phyloP scores from a whole-genome alignment of 1,284 basidiomycete genomes.

The Xerocomus alliaceus region DNA sequence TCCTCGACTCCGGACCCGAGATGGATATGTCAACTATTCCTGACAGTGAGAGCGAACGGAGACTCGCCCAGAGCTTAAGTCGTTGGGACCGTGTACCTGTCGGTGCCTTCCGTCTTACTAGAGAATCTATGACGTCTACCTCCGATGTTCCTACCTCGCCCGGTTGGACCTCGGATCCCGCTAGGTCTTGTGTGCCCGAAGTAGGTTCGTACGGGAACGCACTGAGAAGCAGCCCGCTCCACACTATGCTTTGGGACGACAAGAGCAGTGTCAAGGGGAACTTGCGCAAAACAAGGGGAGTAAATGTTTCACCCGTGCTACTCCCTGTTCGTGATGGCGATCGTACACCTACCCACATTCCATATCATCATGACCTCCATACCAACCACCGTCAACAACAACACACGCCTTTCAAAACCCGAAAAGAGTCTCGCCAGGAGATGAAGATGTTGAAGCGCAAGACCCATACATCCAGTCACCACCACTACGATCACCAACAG shows the following conservation, averaged over 20 bases:
- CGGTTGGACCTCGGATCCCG: slow-evolving; percentile 36
- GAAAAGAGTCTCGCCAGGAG: slow-evolving; percentile 66
- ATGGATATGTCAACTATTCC: slow-evolving; percentile 29
- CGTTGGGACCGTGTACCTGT: slow-evolving; percentile 81
- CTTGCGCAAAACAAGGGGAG: slow-evolving; percentile 36
- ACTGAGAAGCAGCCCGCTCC: slow-evolving; percentile 62
- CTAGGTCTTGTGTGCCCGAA: slow-evolving; percentile 28
- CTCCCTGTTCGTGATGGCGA: slow-evolving; percentile 62
- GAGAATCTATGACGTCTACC: slow-evolving; percentile 46
- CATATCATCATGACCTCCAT: slow-evolving; percentile 32
- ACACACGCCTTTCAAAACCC: slow-evolving; percentile 50
- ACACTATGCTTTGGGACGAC: slow-evolving; percentile 62
- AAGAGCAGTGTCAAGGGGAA: slow-evolving; percentile 39
- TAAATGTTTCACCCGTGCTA: slow-evolving; percentile 58
- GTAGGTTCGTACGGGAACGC: slow-evolving; percentile 44
- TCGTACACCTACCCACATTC: slow-evolving; percentile 54
- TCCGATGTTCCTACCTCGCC: slow-evolving; percentile 42
- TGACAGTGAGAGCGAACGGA: slow-evolving; percentile 46
- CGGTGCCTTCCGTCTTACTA: slow-evolving; percentile 72
- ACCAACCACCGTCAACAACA: slow-evolving; percentile 45
- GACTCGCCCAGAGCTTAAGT: slow-evolving; percentile 46
- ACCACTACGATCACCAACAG: slow-evolving; percentile 46
- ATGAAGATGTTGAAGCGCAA: slow-evolving; percentile 68
- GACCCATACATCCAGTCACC: slow-evolving; percentile 50
- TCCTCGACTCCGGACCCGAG: slow-evolving; percentile 63